Base-by-base conservation (phyloP, 169 alveolate species). In the Cryptosporidium baileyi region DNA sequence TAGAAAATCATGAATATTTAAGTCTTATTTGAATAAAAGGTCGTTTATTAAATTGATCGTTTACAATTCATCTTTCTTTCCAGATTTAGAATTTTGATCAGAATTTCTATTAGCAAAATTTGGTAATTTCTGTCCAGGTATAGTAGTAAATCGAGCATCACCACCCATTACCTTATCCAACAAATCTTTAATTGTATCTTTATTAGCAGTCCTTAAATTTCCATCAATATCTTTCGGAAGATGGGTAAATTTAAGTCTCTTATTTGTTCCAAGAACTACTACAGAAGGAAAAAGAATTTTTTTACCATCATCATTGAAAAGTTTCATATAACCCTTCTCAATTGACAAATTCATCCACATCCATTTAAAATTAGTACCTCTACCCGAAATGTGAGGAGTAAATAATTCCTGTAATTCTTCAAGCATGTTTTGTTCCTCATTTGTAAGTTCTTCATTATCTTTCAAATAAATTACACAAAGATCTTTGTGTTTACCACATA, bases 81-180 rank as follows among this genome's bases (percentile, higher is more conserved):
- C 61, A 13, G 52, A 30, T 22, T 9, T 38, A 17, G 28, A 11
- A 40, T 22, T 17, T n/a, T 22, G 32, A 36, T 47, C 19, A 5
- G 32, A 60, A 6, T 24, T 15, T 7, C 85, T 36, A 2, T 57
- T 54, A 36, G 90, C 41, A 65, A 93, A 93, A 40, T 79, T 89
- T 34, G 96, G 96, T 52, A 93, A 45, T 15, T 89, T 85, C 65
- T 90, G 93, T 38, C 94, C 96, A 44, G 63, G 90, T 1, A 93
- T 82, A 61, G 80, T 89, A 15, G 93, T 92, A 74, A 93, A 93
- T 54, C 93, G 82, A 26, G 95, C 96, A 60, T 92, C 95, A 17
- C 96, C 96, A 2, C 94, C 94, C 13, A 91, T 92, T n/a, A 93
- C 90, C 80, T 92, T 93, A 61, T 93, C 96, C 59, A 93, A 67